These are phyloP conservation scores for Periconia sp. DNA, from an alignment of 2,329 filamentous ascomycete species.

Conservation along the genomic window DNA sequence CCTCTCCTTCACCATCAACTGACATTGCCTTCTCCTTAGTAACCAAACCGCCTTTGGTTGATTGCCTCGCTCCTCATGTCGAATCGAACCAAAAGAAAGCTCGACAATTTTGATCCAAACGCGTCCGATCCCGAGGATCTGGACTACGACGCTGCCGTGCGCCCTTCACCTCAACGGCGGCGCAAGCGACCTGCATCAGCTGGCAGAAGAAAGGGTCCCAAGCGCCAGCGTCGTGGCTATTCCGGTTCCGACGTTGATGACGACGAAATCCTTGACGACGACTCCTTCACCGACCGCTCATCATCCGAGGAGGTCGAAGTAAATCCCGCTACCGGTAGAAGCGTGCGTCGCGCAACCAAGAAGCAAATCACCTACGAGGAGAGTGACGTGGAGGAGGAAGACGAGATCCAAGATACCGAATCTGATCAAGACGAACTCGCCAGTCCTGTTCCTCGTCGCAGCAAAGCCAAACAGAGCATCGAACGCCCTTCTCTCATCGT, in stretches of 20 bases:
- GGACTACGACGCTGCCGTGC: conserved; percentile 39
- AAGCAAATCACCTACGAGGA: conserved; percentile 60
- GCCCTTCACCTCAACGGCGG: conserved; percentile 33
- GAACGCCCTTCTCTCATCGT: conserved; percentile 44
- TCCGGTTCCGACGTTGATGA: conserved; percentile 41
- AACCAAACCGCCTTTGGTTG: conserved; percentile 6
- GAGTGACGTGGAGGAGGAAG: conserved; percentile 48
- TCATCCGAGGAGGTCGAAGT: conserved; percentile 53
- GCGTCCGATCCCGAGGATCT: conserved; percentile 43
- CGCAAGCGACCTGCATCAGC: conserved; percentile 28
- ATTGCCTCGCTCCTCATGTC: conserved; percentile 36
- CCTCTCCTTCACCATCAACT: too few relatives aligned
- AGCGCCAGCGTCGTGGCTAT: conserved; percentile 38
- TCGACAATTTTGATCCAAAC: conserved; percentile 40
- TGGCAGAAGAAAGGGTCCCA: conserved; percentile 32
- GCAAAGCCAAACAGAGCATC: conserved; percentile 26
- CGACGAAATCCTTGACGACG: conserved; percentile 52
- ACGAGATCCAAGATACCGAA: conserved; percentile 45
- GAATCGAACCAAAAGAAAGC: conserved; percentile 44
- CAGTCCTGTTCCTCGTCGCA: conserved; percentile 17
- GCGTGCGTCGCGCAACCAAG: conserved; percentile 58
- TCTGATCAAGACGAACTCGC: conserved; percentile 31
- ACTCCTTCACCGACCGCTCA: conserved; percentile 44
- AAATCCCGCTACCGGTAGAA: conserved; percentile 58
- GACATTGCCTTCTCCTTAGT: too few relatives aligned